These are phyloP conservation scores for Pleurotus citrinopileatus DNA, from an alignment of 768 basidiomycete genomes.

Conservation along the genomic window DNA sequence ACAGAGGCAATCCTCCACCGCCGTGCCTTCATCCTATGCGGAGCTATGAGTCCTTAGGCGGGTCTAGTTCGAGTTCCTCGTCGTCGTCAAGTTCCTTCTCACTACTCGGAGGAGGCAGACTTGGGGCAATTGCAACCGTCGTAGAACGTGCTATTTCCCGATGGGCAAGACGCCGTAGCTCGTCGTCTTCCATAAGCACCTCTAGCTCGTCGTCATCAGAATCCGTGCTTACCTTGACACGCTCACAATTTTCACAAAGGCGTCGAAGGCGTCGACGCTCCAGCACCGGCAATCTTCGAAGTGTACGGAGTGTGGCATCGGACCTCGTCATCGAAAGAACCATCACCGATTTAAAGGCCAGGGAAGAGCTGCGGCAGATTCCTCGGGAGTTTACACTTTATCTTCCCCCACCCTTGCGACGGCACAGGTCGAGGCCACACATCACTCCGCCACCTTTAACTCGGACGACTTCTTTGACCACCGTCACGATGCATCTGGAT, in stretches of 20 bases:
- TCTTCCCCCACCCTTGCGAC: constrained; percentile 38
- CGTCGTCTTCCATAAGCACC: constrained; percentile 10
- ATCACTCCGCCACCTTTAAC: constrained; percentile 23
- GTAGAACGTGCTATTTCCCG: constrained; percentile 70
- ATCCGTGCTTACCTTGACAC: constrained; percentile 38
- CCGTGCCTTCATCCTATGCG: constrained; percentile 23
- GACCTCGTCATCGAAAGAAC: constrained; percentile 40
- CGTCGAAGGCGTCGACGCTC: constrained; percentile 37
- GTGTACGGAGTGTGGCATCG: constrained; percentile 34
- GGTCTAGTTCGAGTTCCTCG: constrained; percentile 29
- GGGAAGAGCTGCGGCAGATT: constrained; percentile 55
- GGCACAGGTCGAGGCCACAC: background rate
- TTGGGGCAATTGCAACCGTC: constrained; percentile 56
- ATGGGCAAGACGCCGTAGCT: constrained; percentile 59
- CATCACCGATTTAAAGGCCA: constrained; percentile 61
- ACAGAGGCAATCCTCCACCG: constrained; percentile 48
- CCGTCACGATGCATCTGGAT: constrained; percentile 50
- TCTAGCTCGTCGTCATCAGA: constrained; percentile 18
- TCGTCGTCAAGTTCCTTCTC: constrained; percentile 41
- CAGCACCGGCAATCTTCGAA: constrained; percentile 49
- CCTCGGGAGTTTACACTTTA: constrained; percentile 68
- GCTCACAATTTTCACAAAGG: constrained; percentile 37
- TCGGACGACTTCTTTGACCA: constrained; percentile 43
- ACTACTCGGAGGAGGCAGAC: constrained; percentile 33
- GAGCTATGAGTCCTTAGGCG: constrained; percentile 22